Conservation (phyloP, 345 rosid genomes). For the Trapa bicornis region DNA sequence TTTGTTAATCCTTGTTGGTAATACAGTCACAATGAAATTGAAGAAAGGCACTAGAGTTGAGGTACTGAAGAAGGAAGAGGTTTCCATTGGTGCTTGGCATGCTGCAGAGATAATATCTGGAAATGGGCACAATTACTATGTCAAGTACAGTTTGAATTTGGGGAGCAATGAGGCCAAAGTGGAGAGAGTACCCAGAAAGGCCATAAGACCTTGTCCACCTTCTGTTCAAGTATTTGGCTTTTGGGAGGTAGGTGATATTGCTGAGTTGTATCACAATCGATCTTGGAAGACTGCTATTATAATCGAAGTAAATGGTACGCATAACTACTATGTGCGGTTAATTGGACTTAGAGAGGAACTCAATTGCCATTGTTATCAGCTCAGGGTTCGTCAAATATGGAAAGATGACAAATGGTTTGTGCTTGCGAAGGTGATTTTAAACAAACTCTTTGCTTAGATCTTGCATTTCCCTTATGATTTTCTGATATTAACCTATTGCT, state of each 20-base stretch:
- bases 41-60: constrained; percentile 52
- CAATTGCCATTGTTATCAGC: constrained; percentile 20
- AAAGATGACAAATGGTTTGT: constrained; percentile 38
- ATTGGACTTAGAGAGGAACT: constrained; percentile 25
- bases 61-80: constrained; percentile 34
- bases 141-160: constrained; percentile 20
- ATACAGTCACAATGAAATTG: constrained; percentile 35
- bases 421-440: constrained; percentile 23
- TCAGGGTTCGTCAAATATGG: constrained; percentile 55
- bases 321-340: constrained; percentile 28
- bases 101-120: constrained; percentile 45
- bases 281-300: constrained; percentile 50
- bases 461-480: background rate
- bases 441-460: background rate
- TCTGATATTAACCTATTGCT: background rate
- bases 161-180: background rate
- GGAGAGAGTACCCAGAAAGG: constrained; percentile 47
- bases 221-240: constrained; percentile 14
- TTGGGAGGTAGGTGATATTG: constrained; percentile 47
- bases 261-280: constrained; percentile 37
- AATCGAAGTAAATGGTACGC: constrained; percentile 14
- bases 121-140: constrained; percentile 40
- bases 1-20: background rate
- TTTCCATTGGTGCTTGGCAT: constrained; percentile 40
- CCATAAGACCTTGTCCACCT: constrained; percentile 49